A percentile compares a stretch with the other conserved stretches of the same genome.
Evolutionary conservation across 2,329 filamentous ascomycete genomes (phyloP).

Genomic region (Claviceps humidiphila): DNA sequence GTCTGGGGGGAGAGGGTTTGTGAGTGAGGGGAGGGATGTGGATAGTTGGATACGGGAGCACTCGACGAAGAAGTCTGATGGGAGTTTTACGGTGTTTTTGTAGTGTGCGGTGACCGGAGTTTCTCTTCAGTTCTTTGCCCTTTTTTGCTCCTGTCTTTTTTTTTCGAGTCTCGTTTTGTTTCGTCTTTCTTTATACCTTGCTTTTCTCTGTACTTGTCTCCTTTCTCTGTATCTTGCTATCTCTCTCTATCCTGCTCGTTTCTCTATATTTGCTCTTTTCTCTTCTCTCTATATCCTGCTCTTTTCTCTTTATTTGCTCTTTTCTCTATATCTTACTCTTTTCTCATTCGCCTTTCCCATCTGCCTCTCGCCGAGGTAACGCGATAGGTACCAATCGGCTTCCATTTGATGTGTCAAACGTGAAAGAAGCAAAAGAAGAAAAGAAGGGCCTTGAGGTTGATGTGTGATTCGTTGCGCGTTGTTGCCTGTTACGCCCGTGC

Average conservation of each 20-base stretch:
- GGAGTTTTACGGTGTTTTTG: slow-evolving; percentile 16
- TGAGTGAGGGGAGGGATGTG: not conserved
- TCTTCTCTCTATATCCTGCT: too few relatives aligned
- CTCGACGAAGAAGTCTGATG: slow-evolving; percentile 11
- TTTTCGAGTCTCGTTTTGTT: not conserved
- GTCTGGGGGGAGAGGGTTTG: slow-evolving; percentile 6
- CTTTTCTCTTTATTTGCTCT: too few relatives aligned
- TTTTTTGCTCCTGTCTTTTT: not conserved
- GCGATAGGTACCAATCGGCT: too few relatives aligned
- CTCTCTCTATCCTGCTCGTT: not conserved
- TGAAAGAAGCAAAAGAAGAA: too few relatives aligned
- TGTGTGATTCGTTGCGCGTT: too few relatives aligned
- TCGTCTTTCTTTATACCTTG: not conserved
- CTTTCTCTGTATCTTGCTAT: not conserved
- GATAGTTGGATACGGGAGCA: slow-evolving; percentile 9
- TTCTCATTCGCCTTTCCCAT: too few relatives aligned
- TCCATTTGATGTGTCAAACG: too few relatives aligned
- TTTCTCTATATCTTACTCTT: too few relatives aligned
- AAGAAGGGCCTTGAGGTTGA: too few relatives aligned
- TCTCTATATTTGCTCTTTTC: too few relatives aligned
- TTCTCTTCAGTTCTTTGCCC: not conserved
- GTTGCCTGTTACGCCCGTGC: too few relatives aligned
- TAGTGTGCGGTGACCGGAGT: slow-evolving; percentile 1
- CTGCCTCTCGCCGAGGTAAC: too few relatives aligned
- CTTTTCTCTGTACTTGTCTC: not conserved